phyloP scores from a whole-genome alignment of 2,329 filamentous ascomycete species.

The Venturia nashicola region DNA sequence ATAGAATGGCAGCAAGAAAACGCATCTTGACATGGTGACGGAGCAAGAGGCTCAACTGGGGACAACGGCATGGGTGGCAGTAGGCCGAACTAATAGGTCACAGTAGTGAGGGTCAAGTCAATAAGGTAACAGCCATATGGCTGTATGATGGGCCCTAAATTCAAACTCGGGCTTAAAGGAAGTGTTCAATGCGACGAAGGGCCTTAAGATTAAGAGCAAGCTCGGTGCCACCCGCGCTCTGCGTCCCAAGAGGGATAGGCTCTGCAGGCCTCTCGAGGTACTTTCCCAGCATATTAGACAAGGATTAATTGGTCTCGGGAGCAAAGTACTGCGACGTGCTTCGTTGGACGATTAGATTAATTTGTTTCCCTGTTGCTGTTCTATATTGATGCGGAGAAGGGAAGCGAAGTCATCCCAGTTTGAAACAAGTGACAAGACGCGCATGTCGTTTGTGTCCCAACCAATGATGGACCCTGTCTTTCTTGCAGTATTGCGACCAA shows the following conservation, averaged over 20 bases:
- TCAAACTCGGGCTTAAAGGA: neutral
- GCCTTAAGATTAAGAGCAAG: neutral
- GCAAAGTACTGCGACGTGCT: neutral
- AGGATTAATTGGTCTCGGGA: neutral
- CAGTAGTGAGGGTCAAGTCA: neutral
- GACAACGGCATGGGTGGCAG: neutral
- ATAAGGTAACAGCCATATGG: neutral
- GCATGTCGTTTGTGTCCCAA: neutral
- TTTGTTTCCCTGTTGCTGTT: conserved; percentile 1
- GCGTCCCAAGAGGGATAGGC: neutral
- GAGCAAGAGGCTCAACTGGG: neutral
- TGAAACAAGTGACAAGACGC: neutral
- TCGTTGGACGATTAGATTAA: conserved; percentile 2
- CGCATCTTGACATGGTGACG: conserved; percentile 3
- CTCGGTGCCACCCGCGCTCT: neutral
- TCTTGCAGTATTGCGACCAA: neutral
- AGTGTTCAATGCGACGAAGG: neutral
- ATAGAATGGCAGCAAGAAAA: neutral
- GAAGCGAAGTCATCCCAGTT: neutral
- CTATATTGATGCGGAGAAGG: neutral
- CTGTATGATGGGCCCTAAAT: neutral
- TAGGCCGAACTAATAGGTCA: neutral
- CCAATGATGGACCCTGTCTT: neutral
- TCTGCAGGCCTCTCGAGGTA: neutral
- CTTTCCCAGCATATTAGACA: neutral